A percentile compares a stretch with the other conserved stretches of the same genome.
Conservation (phyloP, 768 basidiomycete species). For the Trametes cinnabarina region DNA sequence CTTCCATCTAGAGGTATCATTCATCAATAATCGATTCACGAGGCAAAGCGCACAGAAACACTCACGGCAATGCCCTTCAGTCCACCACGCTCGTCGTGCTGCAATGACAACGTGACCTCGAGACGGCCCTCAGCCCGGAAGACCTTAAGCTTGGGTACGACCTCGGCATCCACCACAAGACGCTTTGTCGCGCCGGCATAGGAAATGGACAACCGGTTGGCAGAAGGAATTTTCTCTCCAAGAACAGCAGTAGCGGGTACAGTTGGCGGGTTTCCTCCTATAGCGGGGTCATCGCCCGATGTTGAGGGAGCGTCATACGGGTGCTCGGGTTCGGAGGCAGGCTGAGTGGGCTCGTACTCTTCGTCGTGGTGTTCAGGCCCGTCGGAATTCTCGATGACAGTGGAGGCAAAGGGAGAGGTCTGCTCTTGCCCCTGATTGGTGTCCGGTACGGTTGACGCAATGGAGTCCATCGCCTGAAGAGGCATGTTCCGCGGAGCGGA, state of each 20-base stretch:
- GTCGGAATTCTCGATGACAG: constrained; percentile 18
- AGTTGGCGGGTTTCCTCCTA: constrained; percentile 1
- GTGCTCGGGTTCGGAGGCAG: constrained; percentile 8
- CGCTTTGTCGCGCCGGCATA: constrained; percentile 88
- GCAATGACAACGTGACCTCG: constrained; percentile 69
- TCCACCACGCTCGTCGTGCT: constrained; percentile 51
- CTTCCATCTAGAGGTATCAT: constrained; percentile 56
- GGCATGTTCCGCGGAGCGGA: constrained; percentile 32
- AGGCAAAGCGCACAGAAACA: constrained; percentile 3
- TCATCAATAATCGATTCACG: not conserved
- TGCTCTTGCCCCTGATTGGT: constrained; percentile 33
- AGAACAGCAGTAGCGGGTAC: constrained; percentile 15
- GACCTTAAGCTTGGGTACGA: constrained; percentile 78
- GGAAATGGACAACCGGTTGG: constrained; percentile 89
- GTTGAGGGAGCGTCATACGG: not conserved
- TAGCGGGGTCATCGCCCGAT: not conserved
- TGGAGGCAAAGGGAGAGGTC: constrained; percentile 20
- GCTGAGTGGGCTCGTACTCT: constrained; percentile 20
- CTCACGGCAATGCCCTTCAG: constrained; percentile 77
- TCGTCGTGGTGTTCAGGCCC: not conserved
- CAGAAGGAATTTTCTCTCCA: constrained; percentile 54
- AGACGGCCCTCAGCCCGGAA: constrained; percentile 82
- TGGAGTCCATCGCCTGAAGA: constrained; percentile 43
- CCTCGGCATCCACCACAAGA: constrained; percentile 84
- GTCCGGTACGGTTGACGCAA: constrained; percentile 52